Evolutionary conservation across 495 filamentous ascomycete species (phyloP).

Genomic region (Jackrogersella minutella): DNA sequence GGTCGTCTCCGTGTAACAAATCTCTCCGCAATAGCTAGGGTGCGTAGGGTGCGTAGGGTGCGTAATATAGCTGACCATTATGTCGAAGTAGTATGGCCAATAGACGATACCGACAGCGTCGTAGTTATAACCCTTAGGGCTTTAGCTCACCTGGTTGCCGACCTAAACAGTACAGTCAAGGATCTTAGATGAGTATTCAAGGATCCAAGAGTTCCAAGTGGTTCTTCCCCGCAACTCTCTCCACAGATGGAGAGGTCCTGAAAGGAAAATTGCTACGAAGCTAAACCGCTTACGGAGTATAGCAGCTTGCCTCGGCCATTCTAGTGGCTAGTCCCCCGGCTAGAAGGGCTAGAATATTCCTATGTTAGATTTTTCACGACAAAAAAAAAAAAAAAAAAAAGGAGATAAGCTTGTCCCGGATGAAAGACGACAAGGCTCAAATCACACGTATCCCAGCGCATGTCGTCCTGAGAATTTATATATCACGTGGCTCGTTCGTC

Average conservation of each 20-base stretch:
- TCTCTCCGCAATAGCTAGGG: not conserved
- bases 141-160: not conserved
- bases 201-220: constrained; percentile 19
- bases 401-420: not conserved
- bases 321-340: constrained; percentile 10
- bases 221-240: constrained; percentile 38
- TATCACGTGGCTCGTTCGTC: not conserved
- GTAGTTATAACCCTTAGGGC: not conserved
- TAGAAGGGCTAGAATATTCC: constrained; percentile 18
- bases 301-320: constrained; percentile 26
- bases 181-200: constrained; percentile 10
- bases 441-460: not conserved
- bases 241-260: constrained; percentile 10
- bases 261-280: constrained; percentile 12
- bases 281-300: constrained; percentile 36
- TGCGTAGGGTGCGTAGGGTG: not conserved
- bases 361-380: constrained; percentile 19
- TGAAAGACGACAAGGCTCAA: not conserved
- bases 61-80: constrained; percentile 28
- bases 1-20: constrained; percentile 17
- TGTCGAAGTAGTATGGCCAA: constrained; percentile 28
- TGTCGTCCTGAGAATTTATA: not conserved
- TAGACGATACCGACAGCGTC: not conserved
- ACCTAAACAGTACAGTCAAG: not conserved
- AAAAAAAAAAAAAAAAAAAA: constrained; percentile 22